Evolutionary conservation across 441 rosid genomes (phyloP).

Genomic region (Capsella rubella): DNA sequence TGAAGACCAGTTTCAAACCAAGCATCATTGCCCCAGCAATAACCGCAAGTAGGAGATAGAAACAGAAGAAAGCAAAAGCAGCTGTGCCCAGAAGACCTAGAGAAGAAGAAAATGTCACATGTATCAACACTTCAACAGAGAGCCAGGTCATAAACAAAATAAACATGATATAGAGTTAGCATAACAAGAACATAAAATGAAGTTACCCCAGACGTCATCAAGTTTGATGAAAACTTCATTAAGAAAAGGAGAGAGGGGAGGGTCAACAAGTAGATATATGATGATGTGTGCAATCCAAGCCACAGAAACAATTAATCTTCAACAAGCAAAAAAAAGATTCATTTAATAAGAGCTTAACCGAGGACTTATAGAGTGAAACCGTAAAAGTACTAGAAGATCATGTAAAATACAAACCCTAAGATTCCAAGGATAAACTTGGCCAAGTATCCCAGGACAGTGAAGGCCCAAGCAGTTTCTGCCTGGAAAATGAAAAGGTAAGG

Average conservation of each 20-base stretch:
- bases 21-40: conserved; percentile 99
- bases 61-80: conserved; percentile 99
- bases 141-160: conserved; percentile 34
- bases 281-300: conserved; percentile 97
- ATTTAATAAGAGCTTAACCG: conserved; percentile 9
- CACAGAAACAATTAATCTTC: conserved; percentile 92
- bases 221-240: conserved; percentile 98
- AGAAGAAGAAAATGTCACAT: conserved; percentile 31
- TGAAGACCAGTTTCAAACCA: conserved; percentile 91
- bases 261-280: conserved; percentile 84
- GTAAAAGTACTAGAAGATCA: conserved; percentile 2
- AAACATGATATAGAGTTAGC: conserved; percentile 3
- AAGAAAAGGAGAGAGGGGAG: conserved; percentile 93
- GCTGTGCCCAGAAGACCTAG: conserved; percentile 97
- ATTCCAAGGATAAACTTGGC: conserved; percentile 90
- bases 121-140: not conserved
- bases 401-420: conserved; percentile 72
- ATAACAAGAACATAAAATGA: conserved; percentile 23
- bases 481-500: conserved; percentile 44
- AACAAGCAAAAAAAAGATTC: conserved; percentile 25
- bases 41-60: conserved; percentile 95
- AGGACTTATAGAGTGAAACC: not conserved
- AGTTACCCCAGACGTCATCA: conserved; percentile 95
- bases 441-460: conserved; percentile 96
- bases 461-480: conserved; percentile 99